These are phyloP conservation scores for Strobilomyces echinocephalus DNA, from an alignment of 768 basidiomycete genomes.

Conservation along the genomic window DNA sequence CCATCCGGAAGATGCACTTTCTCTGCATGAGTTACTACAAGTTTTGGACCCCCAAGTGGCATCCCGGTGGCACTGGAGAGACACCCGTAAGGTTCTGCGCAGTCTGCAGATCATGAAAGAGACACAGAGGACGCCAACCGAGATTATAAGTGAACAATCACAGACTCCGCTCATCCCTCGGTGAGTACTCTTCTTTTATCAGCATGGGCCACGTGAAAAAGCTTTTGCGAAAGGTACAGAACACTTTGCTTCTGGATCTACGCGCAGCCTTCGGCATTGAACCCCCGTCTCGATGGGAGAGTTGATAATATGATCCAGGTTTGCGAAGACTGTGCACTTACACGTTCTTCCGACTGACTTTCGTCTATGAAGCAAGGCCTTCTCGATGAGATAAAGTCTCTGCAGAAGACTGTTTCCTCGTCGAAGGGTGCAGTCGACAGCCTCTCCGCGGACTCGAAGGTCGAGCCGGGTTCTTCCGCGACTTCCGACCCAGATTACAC, in stretches of 20 bases:
- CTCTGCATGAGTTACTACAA: conserved; percentile 62
- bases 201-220: neutral
- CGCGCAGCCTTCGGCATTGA: conserved; percentile 58
- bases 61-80: conserved; percentile 92
- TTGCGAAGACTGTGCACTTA: neutral
- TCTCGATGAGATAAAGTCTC: conserved; percentile 65
- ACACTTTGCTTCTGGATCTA: conserved; percentile 92
- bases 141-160: conserved; percentile 63
- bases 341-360: neutral
- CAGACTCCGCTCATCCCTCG: conserved; percentile 43
- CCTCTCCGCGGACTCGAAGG: neutral
- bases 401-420: conserved; percentile 34
- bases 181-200: conserved; percentile 30
- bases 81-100: conserved; percentile 84
- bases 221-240: conserved; percentile 53
- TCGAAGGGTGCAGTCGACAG: neutral
- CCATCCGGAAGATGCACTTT: conserved; percentile 53
- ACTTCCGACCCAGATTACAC: conserved; percentile 49
- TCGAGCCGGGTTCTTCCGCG: neutral
- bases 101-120: conserved; percentile 76
- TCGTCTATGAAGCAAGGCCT: conserved; percentile 58
- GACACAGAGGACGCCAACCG: conserved; percentile 57
- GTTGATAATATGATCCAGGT: conserved; percentile 92
- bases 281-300: conserved; percentile 66
- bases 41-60: conserved; percentile 71